Base-by-base conservation (phyloP, 176 grass and related monocot genomes). In the Saccharum spontaneum region DNA sequence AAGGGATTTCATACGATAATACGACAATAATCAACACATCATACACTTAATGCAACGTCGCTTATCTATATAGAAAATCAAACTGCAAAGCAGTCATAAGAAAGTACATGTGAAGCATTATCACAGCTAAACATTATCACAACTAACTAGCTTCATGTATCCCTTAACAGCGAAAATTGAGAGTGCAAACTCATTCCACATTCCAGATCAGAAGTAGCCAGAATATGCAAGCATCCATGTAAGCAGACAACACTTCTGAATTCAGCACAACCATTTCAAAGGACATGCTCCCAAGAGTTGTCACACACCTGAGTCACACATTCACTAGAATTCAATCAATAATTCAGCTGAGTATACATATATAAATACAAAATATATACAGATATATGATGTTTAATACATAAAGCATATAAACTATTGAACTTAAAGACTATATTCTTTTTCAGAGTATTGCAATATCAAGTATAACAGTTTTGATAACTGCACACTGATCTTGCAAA, bases 181-280 rank as follows among this genome's bases (percentile, higher is more conserved):
- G 60, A 86, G 69, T 68, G 49, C 78, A 86, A 83, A 88, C 88
- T 84, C 78, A 87, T 83, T 86, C 82, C 83, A 92, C 86, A 87
- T 83, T 90, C 85, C 83, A 90, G 3, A 86, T 86, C 78, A 92
- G 90, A 90, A 83, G 86, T 37, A 92, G 86, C 87, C 89, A 90
- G 77, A 92, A 92, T 85, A 92, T 88, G 93, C 88, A 95, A 95
- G 83, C 90, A 95, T 95, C 86, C 93, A 95, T 88, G 88, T 84
- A 94, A 85, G 81, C 72, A 94, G 92, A 94, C 70, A 91, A 94
- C 86, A 93, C 85, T 86, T 91, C 92, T 83, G 86, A 92, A 95
- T 92, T 92, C 90, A 89, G 90, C 93, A 95, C 90, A 92, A 95
- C 88, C 90, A 92, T 90, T 90, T 90, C 90, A 95, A 94, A 95